phyloP scores from a whole-genome alignment of 257 asterid species.

The Jacaranda mimosifolia region DNA sequence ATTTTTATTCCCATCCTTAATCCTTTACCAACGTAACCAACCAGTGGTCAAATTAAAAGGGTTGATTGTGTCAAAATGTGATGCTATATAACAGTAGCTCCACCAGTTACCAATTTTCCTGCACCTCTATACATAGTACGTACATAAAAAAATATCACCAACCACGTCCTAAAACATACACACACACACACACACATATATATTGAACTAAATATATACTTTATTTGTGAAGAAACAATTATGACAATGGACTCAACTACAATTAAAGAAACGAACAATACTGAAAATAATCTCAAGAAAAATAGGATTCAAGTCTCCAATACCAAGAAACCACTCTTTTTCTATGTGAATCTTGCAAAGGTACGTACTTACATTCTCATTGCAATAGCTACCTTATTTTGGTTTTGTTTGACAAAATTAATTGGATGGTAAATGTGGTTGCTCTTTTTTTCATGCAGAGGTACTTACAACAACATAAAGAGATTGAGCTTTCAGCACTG shows the following conservation, averaged over 20 bases:
- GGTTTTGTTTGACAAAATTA: not conserved
- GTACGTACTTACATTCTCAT: not conserved
- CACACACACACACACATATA: no score
- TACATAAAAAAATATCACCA: no score
- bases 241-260: constrained; percentile 40
- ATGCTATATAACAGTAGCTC: constrained; percentile 41
- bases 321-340: constrained; percentile 54
- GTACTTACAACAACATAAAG: constrained; percentile 91
- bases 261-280: constrained; percentile 37
- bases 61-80: constrained; percentile 42
- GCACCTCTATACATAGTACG: constrained; percentile 31
- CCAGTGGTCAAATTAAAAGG: constrained; percentile 19
- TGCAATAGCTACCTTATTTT: not conserved
- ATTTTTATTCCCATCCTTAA: constrained; percentile 23
- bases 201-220: no score
- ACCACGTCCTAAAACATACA: no score
- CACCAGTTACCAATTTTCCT: constrained; percentile 29
- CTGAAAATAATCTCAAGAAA: constrained; percentile 39
- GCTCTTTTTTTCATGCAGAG: constrained; percentile 54
- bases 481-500: constrained; percentile 96
- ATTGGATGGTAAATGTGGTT: not conserved
- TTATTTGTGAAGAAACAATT: constrained; percentile 12
- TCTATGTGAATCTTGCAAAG: constrained; percentile 59
- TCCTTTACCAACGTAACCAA: constrained; percentile 2
- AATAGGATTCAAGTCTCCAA: constrained; percentile 55